Evolutionary conservation across 139 green algal species (phyloP), one percentile per base, ranked within the genome.

Genomic region (Volvox africanus): DNA sequence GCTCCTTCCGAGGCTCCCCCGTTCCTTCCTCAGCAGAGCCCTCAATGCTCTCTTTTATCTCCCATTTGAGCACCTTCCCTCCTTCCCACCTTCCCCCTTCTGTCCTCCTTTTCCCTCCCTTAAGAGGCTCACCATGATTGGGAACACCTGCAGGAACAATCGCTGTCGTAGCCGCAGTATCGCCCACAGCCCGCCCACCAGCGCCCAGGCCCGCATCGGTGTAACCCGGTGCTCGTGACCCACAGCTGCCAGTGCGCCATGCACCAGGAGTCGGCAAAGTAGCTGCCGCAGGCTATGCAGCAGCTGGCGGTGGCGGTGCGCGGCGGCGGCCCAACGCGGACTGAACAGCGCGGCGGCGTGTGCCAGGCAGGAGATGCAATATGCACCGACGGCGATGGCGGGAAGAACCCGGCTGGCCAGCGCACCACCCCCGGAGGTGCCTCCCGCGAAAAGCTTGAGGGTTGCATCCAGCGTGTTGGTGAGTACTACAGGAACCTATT

Each of bases 341-440:
- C 73, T 80, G 73, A 80, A 80, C 73, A 80, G 73, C 73, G 73
- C 73, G 26, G 73, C 73, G 73, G 73, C 73, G 73, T 80, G 73
- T 2, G 73, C 73, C 9, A 80, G 73, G 24, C 73, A 33, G 73
- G 73, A 2, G 24, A 36, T 19, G 73, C 73, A 80, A 19, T 80
- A 44, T 2, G 35, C 16, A 32, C 73, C 9, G 73, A 80, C 73
- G 18, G 73, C 73, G 73, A 32, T 19, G 13, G 73, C 73, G 14
- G 73, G 24, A 19, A 80, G 73, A n/a, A 9, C 22, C 24, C 67
- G 67, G 44, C 44, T 55, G 5, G 44, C 44, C 44, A 55, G 44
- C 44, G 9, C 5, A 55, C 44, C 44, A 55, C 9, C 9, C 5
- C 44, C 44, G 44, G 44, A 55, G 18, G 2, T 33, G 73, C 28